Evolutionary conservation across 768 basidiomycete genomes (phyloP).

Genomic region (Mycena polygramma): DNA sequence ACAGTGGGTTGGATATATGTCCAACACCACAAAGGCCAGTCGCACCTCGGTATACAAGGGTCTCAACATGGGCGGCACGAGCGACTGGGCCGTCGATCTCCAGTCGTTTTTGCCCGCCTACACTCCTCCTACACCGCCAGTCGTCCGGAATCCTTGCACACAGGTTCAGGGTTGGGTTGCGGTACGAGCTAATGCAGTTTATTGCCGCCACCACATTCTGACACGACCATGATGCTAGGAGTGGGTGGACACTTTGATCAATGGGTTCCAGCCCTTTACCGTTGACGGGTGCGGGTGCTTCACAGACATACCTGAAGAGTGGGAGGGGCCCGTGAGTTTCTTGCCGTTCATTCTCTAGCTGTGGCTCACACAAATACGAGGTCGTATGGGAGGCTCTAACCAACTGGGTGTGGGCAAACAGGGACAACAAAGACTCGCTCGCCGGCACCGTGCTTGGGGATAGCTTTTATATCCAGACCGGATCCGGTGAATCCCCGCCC

Average conservation of each 20-base stretch:
- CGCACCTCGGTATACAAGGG: conserved; percentile 9
- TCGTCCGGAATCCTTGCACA: conserved; percentile 2
- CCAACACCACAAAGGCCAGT: conserved; percentile 6
- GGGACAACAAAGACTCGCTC: background rate
- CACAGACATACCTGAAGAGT: conserved; percentile 9
- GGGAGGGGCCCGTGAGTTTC: conserved; percentile 16
- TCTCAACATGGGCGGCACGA: conserved; percentile 17
- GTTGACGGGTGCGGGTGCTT: conserved; percentile 1
- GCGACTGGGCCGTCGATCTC: conserved; percentile 24
- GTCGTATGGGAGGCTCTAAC: conserved; percentile 13
- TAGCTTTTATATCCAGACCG: background rate
- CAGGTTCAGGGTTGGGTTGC: conserved; percentile 17
- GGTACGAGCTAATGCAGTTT: background rate
- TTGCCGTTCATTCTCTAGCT: background rate
- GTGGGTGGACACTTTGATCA: background rate
- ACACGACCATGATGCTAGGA: background rate
- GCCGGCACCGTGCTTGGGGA: background rate
- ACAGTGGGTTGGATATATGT: conserved; percentile 19
- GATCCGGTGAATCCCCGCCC: background rate
- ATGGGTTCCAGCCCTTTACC: background rate
- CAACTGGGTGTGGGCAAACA: conserved; percentile 6
- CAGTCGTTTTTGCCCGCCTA: conserved; percentile 7
- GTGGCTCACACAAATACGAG: background rate
- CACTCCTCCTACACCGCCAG: conserved; percentile 3
- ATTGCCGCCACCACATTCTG: background rate